A percentile compares a stretch with the other conserved stretches of the same genome.
These are phyloP conservation scores for Ganoderma meredithae DNA, from an alignment of 1,284 basidiomycete genomes.

Conservation along the genomic window DNA sequence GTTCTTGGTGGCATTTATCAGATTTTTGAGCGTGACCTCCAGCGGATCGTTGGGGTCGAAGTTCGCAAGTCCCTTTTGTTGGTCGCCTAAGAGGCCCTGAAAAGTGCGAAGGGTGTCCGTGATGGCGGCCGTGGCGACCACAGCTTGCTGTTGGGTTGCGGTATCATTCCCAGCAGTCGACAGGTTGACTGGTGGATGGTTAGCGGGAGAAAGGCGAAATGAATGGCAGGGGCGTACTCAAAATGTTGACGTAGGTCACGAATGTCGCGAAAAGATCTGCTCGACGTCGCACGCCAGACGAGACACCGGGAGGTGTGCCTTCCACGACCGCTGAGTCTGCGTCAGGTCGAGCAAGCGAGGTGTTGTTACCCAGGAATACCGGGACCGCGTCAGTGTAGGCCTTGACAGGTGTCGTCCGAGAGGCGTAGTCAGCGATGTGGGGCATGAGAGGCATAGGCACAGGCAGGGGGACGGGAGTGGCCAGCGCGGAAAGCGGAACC, in stretches of 20 bases:
- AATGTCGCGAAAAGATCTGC: conserved; percentile 34
- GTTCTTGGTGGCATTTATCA: conserved; percentile 58
- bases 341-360: background rate
- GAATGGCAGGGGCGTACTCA: conserved; percentile 17
- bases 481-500: conserved; percentile 33
- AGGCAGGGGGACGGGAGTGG: conserved; percentile 44
- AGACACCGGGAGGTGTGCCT: conserved; percentile 22
- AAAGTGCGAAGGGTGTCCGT: conserved; percentile 48
- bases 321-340: conserved; percentile 18
- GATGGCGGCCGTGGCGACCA: conserved; percentile 48
- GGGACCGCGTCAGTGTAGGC: conserved; percentile 15
- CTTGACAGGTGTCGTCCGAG: conserved; percentile 22
- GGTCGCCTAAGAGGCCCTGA: conserved; percentile 44
- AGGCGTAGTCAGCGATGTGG: conserved; percentile 30
- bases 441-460: conserved; percentile 36
- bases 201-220: conserved; percentile 20
- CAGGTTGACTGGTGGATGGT: conserved; percentile 17
- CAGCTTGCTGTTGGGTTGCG: conserved; percentile 48
- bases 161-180: conserved; percentile 36
- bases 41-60: conserved; percentile 54
- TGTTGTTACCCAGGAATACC: background rate
- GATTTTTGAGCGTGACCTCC: conserved; percentile 57
- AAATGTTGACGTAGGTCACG: conserved; percentile 35
- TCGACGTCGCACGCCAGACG: conserved; percentile 26
- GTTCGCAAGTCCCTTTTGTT: conserved; percentile 60